phyloP scores from a whole-genome alignment of 129 eudicot genomes.

The Tagetes patula region DNA sequence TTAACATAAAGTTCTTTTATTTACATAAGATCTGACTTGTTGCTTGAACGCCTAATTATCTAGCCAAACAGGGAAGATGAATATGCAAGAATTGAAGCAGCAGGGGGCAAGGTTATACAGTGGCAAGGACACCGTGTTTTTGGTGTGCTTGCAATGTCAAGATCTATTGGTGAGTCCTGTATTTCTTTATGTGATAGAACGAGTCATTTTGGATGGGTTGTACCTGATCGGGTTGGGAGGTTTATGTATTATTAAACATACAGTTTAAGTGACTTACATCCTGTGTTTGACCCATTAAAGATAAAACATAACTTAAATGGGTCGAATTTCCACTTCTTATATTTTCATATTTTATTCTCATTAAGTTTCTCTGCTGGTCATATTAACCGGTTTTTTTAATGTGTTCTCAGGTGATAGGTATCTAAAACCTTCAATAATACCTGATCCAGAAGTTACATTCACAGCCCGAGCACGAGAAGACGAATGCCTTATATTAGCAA shows the following conservation, averaged over 20 bases:
- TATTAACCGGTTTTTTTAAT: not conserved
- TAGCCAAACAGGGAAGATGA: slow-evolving; percentile 96
- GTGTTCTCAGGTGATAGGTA: slow-evolving; percentile 69
- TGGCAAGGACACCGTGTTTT: slow-evolving; percentile 96
- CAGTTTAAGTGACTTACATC: not conserved
- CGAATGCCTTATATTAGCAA: slow-evolving; percentile 76
- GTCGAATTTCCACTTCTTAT: not conserved
- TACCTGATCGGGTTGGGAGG: not conserved
- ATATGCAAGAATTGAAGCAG: slow-evolving; percentile 81
- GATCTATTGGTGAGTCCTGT: slow-evolving; percentile 75
- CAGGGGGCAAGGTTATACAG: slow-evolving; percentile 86
- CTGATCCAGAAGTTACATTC: slow-evolving; percentile 72
- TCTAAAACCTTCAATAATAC: slow-evolving; percentile 77
- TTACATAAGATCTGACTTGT: slow-evolving; percentile 8
- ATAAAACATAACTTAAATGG: not conserved
- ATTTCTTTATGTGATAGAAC: not conserved
- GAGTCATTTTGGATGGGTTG: not conserved
- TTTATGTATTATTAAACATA: not conserved
- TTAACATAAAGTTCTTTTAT: not conserved
- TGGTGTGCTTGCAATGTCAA: slow-evolving; percentile 96
- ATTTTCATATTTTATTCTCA: not conserved
- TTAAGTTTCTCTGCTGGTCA: slow-evolving; percentile 56
- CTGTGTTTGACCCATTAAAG: not conserved
- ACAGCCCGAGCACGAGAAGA: slow-evolving; percentile 72
- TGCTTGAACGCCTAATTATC: slow-evolving; percentile 6